phyloP scores from a whole-genome alignment of 192 early-diverging fungal genomes.

The Backusella australiensis region DNA sequence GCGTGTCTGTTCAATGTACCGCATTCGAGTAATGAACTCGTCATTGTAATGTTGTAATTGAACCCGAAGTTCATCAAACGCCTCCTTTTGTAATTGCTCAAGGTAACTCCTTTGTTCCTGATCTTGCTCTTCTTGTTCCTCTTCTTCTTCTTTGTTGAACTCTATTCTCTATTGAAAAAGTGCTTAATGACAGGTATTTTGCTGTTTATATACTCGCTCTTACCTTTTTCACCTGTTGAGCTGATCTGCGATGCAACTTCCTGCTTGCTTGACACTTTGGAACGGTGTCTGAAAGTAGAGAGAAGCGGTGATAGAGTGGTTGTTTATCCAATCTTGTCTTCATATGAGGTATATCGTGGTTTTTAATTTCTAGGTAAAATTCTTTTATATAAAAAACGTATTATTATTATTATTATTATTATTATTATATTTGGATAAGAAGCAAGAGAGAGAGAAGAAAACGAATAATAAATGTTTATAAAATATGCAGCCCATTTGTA shows the following conservation, averaged over 20 bases:
- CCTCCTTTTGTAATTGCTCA: neutral
- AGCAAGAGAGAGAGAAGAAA: neutral
- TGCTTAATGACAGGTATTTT: neutral
- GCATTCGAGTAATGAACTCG: neutral
- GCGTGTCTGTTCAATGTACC: neutral
- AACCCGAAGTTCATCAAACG: neutral
- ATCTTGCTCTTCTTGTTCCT: neutral
- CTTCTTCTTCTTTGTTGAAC: neutral
- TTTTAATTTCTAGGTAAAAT: neutral
- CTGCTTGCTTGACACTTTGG: neutral
- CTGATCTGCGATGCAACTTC: neutral
- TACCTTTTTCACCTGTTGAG: neutral
- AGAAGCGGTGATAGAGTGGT: neutral
- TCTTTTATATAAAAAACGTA: too few species aligned
- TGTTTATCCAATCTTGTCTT: neutral
- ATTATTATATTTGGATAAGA: neutral
- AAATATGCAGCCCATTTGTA: neutral
- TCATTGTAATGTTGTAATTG: conserved; percentile 4
- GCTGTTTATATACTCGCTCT: neutral
- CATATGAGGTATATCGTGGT: neutral
- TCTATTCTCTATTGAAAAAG: neutral
- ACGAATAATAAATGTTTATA: too few species aligned
- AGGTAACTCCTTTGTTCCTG: neutral
- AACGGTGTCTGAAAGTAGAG: neutral
- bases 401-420: too few species aligned